Base-by-base conservation (phyloP, 148 eudicot species). In the Chenopodium suecicum region DNA sequence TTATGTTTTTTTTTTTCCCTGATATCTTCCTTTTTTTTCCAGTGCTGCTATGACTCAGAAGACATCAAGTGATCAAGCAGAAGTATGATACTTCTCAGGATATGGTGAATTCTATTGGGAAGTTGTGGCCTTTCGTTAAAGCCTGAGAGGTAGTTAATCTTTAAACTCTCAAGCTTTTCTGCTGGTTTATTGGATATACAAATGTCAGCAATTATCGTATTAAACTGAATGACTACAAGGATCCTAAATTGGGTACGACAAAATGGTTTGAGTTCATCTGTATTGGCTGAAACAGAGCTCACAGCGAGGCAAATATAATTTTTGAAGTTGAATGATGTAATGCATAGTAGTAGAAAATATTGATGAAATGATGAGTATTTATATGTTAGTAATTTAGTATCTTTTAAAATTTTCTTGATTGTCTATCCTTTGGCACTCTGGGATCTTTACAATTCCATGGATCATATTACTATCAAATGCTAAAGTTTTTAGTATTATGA, bases 31-130 rank as follows among this genome's bases (percentile, higher is more conserved):
- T 9, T 14, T 2, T n/a, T 80, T 64, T 23, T 44, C 23, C 77
- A 73, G 70, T 47, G 56, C 82, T 70, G 65, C 44, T 22, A 16
- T 37, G 67, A 52, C 63, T 60, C 67, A 79, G 67, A 78, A 56
- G 67, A 79, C 79, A 50, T 29, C 31, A 25, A 25, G 25, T 25
- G 25, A 25, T 25, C 25, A 31, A 68, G 50, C 68, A 54, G 37
- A 58, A 79, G 52, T 34, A 9, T 19, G 27, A 41, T 29, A 44
- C 60, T 47, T 34, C 4, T 34, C 37, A 34, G 37, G 37, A 56
- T 56, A 56, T 56, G 62, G 62, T 10, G 16, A 32, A 54, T 20
- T 44, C 16, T 56, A 13, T 56, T 56, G 16, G 62, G 62, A 60
- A 56, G 31, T 16, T 37, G 13, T 44, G 58, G 27, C 58, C 71